Percentiles rank a stretch among this genome's conserved stretches.
These are phyloP conservation scores for Debaryomycetaceae sp. DNA, from an alignment of 1,139 yeast genomes.

Conservation along the genomic window DNA sequence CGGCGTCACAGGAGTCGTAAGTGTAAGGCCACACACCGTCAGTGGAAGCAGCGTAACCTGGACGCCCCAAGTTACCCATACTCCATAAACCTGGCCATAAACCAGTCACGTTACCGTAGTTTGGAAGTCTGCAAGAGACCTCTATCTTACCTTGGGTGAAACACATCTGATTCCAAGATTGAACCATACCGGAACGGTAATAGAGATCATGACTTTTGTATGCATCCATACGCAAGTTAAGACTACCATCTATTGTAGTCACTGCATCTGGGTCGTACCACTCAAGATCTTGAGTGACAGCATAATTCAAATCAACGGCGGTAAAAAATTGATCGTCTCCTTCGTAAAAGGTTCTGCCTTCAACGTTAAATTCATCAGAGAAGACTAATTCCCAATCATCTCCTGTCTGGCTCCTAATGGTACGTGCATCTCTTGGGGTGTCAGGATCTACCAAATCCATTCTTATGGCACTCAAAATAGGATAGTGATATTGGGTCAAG, in stretches of 20 bases:
- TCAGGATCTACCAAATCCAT: slow-evolving; percentile 69
- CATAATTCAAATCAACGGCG: slow-evolving; percentile 73
- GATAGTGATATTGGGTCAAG: slow-evolving; percentile 57
- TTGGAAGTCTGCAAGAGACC: slow-evolving; percentile 68
- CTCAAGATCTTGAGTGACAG: slow-evolving; percentile 77
- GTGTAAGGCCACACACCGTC: slow-evolving; percentile 91
- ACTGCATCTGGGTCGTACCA: slow-evolving; percentile 88
- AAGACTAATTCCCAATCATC: slow-evolving; percentile 69
- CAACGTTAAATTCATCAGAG: slow-evolving; percentile 79
- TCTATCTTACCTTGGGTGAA: slow-evolving; percentile 74
- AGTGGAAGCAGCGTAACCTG: slow-evolving; percentile 74
- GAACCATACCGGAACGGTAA: slow-evolving; percentile 83
- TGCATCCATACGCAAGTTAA: slow-evolving; percentile 69
- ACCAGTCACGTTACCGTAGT: slow-evolving; percentile 65
- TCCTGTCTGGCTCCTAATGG: slow-evolving; percentile 49
- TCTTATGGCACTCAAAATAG: slow-evolving; percentile 59
- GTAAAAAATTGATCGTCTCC: slow-evolving; percentile 85
- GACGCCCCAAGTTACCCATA: slow-evolving; percentile 80
- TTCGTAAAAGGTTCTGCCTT: slow-evolving; percentile 77
- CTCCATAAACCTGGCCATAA: slow-evolving; percentile 94
- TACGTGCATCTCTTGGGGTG: slow-evolving; percentile 58
- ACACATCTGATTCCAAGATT: slow-evolving; percentile 80
- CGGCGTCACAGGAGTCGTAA: slow-evolving; percentile 80
- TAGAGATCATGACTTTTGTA: slow-evolving; percentile 64
- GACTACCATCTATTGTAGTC: slow-evolving; percentile 63